A percentile compares a stretch with the other conserved stretches of the same genome.
Evolutionary conservation across 192 early-diverging fungal species (phyloP).

Genomic region (Thoreauomyces humboldtii): DNA sequence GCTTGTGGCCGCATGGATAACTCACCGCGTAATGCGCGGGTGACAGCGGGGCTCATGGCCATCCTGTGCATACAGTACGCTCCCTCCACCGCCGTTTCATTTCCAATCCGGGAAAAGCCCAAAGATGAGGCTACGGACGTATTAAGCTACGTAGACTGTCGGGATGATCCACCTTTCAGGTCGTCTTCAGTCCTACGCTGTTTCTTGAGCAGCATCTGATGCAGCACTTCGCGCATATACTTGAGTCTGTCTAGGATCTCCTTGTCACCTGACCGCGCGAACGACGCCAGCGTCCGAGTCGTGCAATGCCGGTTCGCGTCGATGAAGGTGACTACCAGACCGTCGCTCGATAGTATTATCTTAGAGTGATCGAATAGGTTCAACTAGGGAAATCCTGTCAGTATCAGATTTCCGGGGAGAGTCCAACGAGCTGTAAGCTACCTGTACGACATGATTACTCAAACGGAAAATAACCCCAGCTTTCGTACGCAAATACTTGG

Average conservation of each 20-base stretch:
- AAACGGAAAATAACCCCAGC: slow-evolving; percentile 65
- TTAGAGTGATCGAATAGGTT: slow-evolving; percentile 77
- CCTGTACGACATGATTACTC: slow-evolving; percentile 68
- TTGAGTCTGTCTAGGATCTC: slow-evolving; percentile 35
- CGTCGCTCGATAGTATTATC: slow-evolving; percentile 58
- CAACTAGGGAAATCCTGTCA: slow-evolving; percentile 41
- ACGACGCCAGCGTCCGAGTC: slow-evolving; percentile 24
- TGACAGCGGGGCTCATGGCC: too few species aligned
- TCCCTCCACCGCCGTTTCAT: too few species aligned
- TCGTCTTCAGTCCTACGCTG: slow-evolving; percentile 1
- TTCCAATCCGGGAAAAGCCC: too few species aligned
- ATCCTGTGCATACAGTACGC: too few species aligned
- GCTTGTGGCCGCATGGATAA: too few species aligned
- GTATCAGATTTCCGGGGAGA: neutral
- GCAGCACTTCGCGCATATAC: slow-evolving; percentile 38
- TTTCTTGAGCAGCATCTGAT: slow-evolving; percentile 45
- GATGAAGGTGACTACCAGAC: slow-evolving; percentile 58
- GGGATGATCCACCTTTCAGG: too few species aligned
- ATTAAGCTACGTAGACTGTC: too few species aligned
- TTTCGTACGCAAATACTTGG: slow-evolving; percentile 65
- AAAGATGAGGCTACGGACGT: too few species aligned
- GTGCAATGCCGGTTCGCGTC: slow-evolving; percentile 42
- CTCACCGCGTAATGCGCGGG: too few species aligned
- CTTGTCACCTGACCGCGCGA: slow-evolving; percentile 14
- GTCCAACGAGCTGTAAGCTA: slow-evolving; percentile 17